A percentile compares a stretch with the other conserved stretches of the same genome.
These are phyloP conservation scores for Lactarius sanguifluus DNA, from an alignment of 768 basidiomycete genomes.

Conservation along the genomic window DNA sequence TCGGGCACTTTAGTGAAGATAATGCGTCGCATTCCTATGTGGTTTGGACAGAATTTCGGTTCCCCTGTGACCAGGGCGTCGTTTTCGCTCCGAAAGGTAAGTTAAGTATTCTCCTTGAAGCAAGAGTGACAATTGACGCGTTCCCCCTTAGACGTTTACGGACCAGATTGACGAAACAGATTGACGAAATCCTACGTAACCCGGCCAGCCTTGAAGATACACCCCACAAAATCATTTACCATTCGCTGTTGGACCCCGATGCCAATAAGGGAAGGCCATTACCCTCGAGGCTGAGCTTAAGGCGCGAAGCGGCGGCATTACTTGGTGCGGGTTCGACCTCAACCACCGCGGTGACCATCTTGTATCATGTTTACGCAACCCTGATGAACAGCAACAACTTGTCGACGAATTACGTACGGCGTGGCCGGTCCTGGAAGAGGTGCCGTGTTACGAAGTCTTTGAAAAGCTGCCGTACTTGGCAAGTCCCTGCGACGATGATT, in stretches of 20 bases:
- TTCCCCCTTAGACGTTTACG: not conserved
- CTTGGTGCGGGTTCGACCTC: not conserved
- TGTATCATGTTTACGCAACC: not conserved
- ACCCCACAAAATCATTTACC: slow-evolving; percentile 3
- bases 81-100: not conserved
- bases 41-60: not conserved
- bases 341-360: not conserved
- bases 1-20: not conserved
- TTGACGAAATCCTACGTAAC: not conserved
- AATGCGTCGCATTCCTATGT: not conserved
- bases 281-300: not conserved
- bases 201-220: not conserved
- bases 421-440: slow-evolving; percentile 9
- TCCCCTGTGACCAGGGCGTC: not conserved
- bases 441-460: not conserved
- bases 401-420: not conserved
- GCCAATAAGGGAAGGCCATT: not conserved
- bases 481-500: not conserved
- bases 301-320: not conserved
- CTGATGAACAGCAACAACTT: not conserved
- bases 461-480: slow-evolving; percentile 8
- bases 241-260: not conserved
- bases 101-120: not conserved
- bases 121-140: not conserved
- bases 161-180: not conserved